phyloP scores from a whole-genome alignment of 345 rosid species.

The Conringia planisiliqua region DNA sequence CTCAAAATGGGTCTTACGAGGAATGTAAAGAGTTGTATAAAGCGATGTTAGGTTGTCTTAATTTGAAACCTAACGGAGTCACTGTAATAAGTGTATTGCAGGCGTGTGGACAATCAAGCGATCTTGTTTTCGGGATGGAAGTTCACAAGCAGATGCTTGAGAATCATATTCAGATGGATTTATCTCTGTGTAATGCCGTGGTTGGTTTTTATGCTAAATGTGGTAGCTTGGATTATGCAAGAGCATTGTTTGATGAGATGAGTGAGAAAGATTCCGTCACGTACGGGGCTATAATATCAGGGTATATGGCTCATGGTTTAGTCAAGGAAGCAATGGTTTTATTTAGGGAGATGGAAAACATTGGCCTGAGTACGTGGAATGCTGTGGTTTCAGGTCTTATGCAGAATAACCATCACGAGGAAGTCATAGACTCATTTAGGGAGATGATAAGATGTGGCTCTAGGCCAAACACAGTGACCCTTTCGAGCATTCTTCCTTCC shows the following conservation, averaged over 20 bases:
- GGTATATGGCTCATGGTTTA: constrained; percentile 68
- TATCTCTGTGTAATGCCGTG: constrained; percentile 58
- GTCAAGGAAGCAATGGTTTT: constrained; percentile 54
- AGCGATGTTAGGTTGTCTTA: constrained; percentile 46
- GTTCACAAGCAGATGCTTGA: constrained; percentile 51
- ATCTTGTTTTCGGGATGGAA: constrained; percentile 71
- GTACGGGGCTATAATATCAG: constrained; percentile 62
- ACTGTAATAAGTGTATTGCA: constrained; percentile 64
- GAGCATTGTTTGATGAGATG: constrained; percentile 64
- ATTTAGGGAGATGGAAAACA: constrained; percentile 47
- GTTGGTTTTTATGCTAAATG: constrained; percentile 75
- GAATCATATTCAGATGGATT: constrained; percentile 47
- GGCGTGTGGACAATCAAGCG: constrained; percentile 66
- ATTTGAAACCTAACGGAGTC: constrained; percentile 56
- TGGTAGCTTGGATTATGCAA: constrained; percentile 74
- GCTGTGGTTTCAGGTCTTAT: constrained; percentile 72
- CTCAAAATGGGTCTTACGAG: constrained; percentile 61
- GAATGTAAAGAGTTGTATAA: constrained; percentile 64
- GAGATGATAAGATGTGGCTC: constrained; percentile 56
- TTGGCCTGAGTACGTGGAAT: constrained; percentile 68
- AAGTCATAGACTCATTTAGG: constrained; percentile 45
- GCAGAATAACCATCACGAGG: constrained; percentile 59
- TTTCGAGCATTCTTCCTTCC: constrained; percentile 64
- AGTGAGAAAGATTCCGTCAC: constrained; percentile 65
- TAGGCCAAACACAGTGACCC: constrained; percentile 61